Evolutionary conservation across 78 protist species (phyloP).

Genomic region (Chrysochromulina tobinii): DNA sequence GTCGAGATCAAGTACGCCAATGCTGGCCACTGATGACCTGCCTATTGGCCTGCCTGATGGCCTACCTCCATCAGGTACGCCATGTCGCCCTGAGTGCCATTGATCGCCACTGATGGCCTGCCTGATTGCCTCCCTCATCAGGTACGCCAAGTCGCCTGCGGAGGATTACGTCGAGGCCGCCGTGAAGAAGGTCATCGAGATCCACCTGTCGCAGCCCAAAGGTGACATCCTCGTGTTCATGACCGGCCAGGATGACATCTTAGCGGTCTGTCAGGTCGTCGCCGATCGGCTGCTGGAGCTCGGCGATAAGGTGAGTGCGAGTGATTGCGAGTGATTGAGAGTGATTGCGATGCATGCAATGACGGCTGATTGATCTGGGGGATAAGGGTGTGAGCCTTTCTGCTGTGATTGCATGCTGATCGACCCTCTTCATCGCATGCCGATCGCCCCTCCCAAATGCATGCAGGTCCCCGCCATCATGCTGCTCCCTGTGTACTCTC

Average conservation of each 20-base stretch:
- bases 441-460: no score
- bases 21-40: not conserved
- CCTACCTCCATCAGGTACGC: no score
- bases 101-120: no score
- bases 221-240: conserved; percentile 99
- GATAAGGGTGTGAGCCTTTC: no score
- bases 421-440: no score
- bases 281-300: conserved; percentile 54
- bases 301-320: not conserved
- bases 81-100: no score
- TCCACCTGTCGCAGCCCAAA: conserved; percentile 66
- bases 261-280: conserved; percentile 77
- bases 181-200: conserved; percentile 80
- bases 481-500: conserved; percentile 93
- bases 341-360: no score
- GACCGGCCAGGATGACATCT: conserved; percentile 99
- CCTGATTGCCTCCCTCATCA: not conserved
- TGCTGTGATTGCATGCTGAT: no score
- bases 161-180: conserved; percentile 95
- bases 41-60: no score
- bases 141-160: conserved; percentile 61
- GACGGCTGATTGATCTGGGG: no score
- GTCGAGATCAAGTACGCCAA: conserved; percentile 75
- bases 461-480: conserved; percentile 63
- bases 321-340: no score